These are phyloP conservation scores for Leishmania martiniquensis DNA, from an alignment of 208 protist genomes.

Conservation along the genomic window DNA sequence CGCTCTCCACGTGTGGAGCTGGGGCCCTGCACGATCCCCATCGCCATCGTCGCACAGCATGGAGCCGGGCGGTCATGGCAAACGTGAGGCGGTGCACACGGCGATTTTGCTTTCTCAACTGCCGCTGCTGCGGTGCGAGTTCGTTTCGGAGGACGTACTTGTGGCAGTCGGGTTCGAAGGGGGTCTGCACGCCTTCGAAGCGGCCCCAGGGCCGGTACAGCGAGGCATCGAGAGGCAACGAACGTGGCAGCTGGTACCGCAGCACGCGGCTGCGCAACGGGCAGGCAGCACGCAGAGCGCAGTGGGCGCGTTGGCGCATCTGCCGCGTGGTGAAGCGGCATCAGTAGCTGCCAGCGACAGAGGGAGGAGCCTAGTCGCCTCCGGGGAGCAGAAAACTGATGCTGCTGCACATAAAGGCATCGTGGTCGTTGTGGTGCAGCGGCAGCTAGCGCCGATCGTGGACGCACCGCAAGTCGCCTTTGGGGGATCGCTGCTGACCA, in stretches of 20 bases:
- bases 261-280: background rate
- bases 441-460: background rate
- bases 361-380: too few species aligned
- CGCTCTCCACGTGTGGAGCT: slow-evolving; percentile 18
- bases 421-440: background rate
- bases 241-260: background rate
- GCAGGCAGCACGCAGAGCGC: background rate
- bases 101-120: slow-evolving; percentile 12
- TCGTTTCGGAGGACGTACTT: slow-evolving; percentile 8
- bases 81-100: background rate
- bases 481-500: background rate
- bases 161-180: slow-evolving; percentile 26
- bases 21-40: background rate
- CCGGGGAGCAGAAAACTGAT: background rate
- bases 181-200: slow-evolving; percentile 18
- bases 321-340: background rate
- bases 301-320: background rate
- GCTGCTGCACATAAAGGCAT: background rate
- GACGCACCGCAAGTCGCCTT: background rate
- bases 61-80: background rate
- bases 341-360: background rate
- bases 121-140: slow-evolving; percentile 20
- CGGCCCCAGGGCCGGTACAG: background rate
- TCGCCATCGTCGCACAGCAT: too few species aligned
- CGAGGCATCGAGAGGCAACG: background rate